Conservation (phyloP, 169 alveolate species). For the Ichthyophthirius multifiliis region DNA sequence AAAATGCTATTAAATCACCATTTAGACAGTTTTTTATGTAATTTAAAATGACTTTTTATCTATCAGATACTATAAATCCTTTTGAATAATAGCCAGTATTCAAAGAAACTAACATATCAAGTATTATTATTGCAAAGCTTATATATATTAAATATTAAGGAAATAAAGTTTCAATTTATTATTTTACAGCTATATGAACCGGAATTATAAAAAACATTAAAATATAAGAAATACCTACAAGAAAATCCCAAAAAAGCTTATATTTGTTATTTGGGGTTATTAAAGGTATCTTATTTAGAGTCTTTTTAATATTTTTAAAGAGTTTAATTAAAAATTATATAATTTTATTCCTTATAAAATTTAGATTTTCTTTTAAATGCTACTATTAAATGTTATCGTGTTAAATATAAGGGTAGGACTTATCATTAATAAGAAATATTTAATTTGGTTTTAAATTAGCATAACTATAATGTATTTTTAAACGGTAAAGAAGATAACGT, state of each 20-base stretch:
- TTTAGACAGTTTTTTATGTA: background rate
- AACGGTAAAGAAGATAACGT: no score
- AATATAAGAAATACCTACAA: background rate
- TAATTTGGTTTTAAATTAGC: no score
- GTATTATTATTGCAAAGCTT: background rate
- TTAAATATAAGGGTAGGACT: no score
- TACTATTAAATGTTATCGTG: no score
- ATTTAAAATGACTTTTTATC: background rate
- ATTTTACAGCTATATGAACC: background rate
- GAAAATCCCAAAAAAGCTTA: background rate
- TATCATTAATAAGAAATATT: no score
- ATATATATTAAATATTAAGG: background rate
- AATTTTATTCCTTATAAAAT: no score
- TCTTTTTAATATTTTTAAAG: no score
- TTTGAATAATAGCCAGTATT: background rate
- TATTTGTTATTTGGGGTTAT: background rate
- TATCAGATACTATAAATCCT: background rate
- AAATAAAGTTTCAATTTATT: background rate
- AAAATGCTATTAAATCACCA: background rate
- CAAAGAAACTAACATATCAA: background rate
- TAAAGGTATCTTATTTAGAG: background rate
- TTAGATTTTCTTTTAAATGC: no score
- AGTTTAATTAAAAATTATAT: no score
- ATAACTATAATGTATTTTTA: no score
- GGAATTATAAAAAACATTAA: background rate